A percentile compares a stretch with the other conserved stretches of the same genome.
phyloP scores from a whole-genome alignment of 2,329 filamentous ascomycete genomes.

The Aspergillus puulaauensis region DNA sequence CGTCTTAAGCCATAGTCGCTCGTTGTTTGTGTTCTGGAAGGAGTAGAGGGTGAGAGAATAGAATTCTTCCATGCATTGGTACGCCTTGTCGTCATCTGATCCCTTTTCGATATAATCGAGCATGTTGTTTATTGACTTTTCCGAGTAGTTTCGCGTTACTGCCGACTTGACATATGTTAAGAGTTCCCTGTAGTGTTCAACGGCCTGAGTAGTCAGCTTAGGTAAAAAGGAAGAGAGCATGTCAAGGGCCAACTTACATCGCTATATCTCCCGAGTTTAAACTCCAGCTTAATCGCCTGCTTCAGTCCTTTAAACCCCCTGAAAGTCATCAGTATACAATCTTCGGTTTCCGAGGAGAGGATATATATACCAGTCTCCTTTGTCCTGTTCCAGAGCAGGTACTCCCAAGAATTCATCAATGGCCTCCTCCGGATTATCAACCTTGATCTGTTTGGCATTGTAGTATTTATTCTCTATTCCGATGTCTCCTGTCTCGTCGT shows the following conservation, averaged over 20 bases:
- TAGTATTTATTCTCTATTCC: constrained; percentile 99
- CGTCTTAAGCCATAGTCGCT: constrained; percentile 95
- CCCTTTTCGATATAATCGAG: constrained; percentile 96
- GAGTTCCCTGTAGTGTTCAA: constrained; percentile 89
- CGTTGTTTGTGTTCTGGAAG: constrained; percentile 97
- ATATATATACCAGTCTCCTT: constrained; percentile 76
- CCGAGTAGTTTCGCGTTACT: constrained; percentile 95
- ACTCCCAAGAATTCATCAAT: constrained; percentile 91
- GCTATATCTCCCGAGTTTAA: constrained; percentile 84
- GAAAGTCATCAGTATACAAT: constrained; percentile 13
- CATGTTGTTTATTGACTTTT: constrained; percentile 99
- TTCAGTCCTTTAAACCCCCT: constrained; percentile 95
- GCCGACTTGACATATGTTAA: constrained; percentile 96
- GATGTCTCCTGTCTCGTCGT: constrained; percentile 82
- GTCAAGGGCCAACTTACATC: constrained; percentile 56
- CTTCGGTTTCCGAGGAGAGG: neutral
- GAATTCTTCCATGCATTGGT: constrained; percentile 87
- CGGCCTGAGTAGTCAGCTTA: constrained; percentile 58
- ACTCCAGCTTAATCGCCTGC: constrained; percentile 96
- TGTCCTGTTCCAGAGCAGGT: constrained; percentile 79
- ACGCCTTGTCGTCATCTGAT: constrained; percentile 69
- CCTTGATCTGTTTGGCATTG: constrained; percentile 97
- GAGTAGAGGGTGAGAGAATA: constrained; percentile 91
- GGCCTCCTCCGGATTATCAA: constrained; percentile 79
- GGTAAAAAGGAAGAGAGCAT: neutral